Conservation (phyloP, 78 protist species). For the Dictyostelium brefeldianum region DNA sequence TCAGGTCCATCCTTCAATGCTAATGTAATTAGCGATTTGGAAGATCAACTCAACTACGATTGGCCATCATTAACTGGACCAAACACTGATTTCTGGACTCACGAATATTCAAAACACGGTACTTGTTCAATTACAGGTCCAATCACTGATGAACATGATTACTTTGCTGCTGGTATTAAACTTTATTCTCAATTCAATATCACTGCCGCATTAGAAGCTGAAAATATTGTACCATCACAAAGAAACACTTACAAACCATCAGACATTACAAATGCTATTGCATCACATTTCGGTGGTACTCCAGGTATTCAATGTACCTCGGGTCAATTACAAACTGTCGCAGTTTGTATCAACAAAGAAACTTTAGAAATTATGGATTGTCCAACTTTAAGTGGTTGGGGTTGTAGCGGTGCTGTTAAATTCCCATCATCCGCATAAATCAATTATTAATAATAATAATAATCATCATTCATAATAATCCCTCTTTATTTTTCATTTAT, state of each 20-base stretch:
- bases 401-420: constrained; percentile 27
- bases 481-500: too few species aligned
- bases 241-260: background rate
- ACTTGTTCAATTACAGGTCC: constrained; percentile 64
- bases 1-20: constrained; percentile 39
- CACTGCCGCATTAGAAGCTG: constrained; percentile 24
- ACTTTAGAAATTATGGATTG: constrained; percentile 47
- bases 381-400: constrained; percentile 51
- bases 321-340: constrained; percentile 39
- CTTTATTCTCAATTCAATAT: constrained; percentile 37
- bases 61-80: constrained; percentile 82
- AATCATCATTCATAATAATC: too few species aligned
- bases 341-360: constrained; percentile 40
- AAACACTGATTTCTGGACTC: constrained; percentile 74
- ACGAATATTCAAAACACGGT: constrained; percentile 69
- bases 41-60: constrained; percentile 1
- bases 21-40: background rate
- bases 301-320: constrained; percentile 46
- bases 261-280: background rate
- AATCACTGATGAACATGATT: constrained; percentile 27
- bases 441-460: too few species aligned
- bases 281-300: background rate
- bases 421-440: constrained; percentile 42
- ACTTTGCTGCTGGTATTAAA: constrained; percentile 42
- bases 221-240: constrained; percentile 21